A percentile compares a stretch with the other conserved stretches of the same genome.
Conservation (phyloP, 257 asterid species). For the Solanum infundibuliforme region DNA sequence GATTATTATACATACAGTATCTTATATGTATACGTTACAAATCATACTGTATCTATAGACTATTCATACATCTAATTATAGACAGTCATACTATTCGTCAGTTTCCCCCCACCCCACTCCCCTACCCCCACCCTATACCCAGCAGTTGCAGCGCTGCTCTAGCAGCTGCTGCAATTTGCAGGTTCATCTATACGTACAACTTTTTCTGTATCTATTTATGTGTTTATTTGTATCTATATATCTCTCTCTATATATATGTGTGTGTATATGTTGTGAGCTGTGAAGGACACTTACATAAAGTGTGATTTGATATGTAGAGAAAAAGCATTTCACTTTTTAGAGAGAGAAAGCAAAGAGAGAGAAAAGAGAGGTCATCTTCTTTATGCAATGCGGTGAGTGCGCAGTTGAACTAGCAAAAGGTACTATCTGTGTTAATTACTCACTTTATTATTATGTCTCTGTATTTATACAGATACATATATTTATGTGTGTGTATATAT, state of each 20-base stretch:
- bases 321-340: conserved; percentile 20
- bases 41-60: conserved; percentile 15
- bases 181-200: conserved; percentile 11
- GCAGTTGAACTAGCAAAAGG: conserved; percentile 8
- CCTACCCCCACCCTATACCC: conserved; percentile 17
- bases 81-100: not conserved
- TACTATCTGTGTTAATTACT: not conserved
- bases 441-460: not conserved
- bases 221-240: not conserved
- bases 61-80: conserved; percentile 12
- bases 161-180: conserved; percentile 55
- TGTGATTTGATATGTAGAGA: conserved; percentile 27
- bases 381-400: conserved; percentile 16
- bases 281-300: conserved; percentile 16
- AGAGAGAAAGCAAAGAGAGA: conserved; percentile 33
- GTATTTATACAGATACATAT: not conserved
- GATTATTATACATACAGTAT: not conserved
- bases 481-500: not conserved
- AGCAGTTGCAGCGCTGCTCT: conserved; percentile 64
- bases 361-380: not conserved
- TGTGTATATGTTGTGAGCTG: not conserved
- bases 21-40: not conserved
- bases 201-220: conserved; percentile 1
- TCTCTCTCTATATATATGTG: not conserved
- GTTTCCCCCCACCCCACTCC: too few species aligned